Evolutionary conservation across 2,329 filamentous ascomycete species (phyloP), one percentile per base, ranked within the genome.

Genomic region (Colletotrichum paranaense): DNA sequence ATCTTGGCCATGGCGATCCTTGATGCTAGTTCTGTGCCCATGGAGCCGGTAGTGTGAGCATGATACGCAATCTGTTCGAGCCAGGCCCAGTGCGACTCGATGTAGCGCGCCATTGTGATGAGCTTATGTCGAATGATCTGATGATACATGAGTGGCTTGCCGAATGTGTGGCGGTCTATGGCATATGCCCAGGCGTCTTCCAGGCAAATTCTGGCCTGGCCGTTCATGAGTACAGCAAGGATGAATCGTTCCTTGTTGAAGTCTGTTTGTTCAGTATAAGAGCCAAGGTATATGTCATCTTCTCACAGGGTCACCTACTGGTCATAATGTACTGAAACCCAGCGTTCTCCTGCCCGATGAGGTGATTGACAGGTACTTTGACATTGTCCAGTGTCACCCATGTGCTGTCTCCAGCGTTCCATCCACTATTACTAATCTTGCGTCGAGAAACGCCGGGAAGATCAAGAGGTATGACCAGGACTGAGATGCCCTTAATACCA

Each of bases 71-170:
- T 81, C 77, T 92, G 89, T 76, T 92, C 90, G 69, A 92, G 79
- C 82, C 89, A 92, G 0, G 90, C 88, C 80, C 88, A 90, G 62
- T 89, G 88, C 0, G 88, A 87, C 75, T 92, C 90, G 24, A 92
- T 86, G 75, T 88, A 85, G 12, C 88, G 83, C 0, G 88, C 89
- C 66, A 92, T 85, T 49, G 87, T 88, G 22, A 88, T 85, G 24
- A 92, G 84, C 78, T 92, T 92, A 22, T 86, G 83, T 24, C 87
- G 85, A 67, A 92, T 92, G 57, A 90, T 87, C 64, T 91, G 88
- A 76, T 88, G 88, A 14, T 86, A 79, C 68, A 92, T 87, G 5
- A 92, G 82, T 0, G 88, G 87, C 53, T 86, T 86, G 38, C 90
- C 90, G 76, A 92, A 92, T 0, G 90, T 91, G 68, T 89, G 82